Evolutionary conservation across 306 rosid genomes (phyloP).

Genomic region (Heteromeles arbutifolia): DNA sequence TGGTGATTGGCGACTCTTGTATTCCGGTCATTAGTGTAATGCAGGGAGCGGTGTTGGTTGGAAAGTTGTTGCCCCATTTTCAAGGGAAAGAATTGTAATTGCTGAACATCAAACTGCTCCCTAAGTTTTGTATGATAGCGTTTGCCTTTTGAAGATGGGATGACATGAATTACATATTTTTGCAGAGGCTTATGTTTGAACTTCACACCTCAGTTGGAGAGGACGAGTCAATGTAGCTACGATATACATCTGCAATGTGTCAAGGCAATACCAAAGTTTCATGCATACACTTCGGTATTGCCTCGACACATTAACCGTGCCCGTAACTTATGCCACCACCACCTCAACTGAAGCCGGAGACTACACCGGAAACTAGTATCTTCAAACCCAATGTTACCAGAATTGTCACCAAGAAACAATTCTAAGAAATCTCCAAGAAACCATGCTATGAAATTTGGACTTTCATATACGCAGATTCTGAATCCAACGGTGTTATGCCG

Average conservation of each 20-base stretch:
- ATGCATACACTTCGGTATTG: too few species aligned
- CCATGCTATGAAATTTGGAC: not conserved
- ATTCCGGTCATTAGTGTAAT: not conserved
- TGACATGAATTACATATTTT: not conserved
- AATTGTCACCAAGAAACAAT: too few species aligned
- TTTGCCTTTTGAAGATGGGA: not conserved
- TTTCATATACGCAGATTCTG: not conserved
- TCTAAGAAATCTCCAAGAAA: not conserved
- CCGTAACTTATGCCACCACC: not conserved
- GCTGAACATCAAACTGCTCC: conserved; percentile 16
- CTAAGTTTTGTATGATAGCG: conserved; percentile 33
- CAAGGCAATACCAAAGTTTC: too few species aligned
- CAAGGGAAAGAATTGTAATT: conserved; percentile 9
- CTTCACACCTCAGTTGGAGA: not conserved
- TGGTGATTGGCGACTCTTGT: not conserved
- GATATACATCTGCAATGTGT: too few species aligned
- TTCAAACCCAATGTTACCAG: not conserved
- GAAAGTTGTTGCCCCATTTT: conserved; percentile 10
- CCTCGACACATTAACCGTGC: not conserved
- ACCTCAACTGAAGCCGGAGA: not conserved
- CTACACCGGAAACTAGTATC: too few species aligned
- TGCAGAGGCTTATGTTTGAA: not conserved
- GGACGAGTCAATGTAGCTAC: not conserved
- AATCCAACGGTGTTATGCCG: not conserved
- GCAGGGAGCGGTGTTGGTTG: conserved; percentile 3